phyloP scores from a whole-genome alignment of 2,329 filamentous ascomycete species.

The Lomentospora prolificans region DNA sequence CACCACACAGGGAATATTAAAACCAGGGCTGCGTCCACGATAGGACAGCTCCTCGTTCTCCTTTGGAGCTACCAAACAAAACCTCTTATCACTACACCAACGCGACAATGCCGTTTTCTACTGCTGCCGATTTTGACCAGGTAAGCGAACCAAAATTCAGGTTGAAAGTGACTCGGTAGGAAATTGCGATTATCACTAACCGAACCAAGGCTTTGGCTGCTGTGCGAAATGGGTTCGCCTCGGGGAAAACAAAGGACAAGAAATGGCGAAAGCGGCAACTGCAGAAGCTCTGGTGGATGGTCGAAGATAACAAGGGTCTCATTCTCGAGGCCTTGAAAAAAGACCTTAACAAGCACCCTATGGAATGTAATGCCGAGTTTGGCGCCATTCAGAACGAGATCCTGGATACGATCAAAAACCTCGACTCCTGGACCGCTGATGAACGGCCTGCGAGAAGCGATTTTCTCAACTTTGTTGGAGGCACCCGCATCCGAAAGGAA shows the following conservation, averaged over 20 bases:
- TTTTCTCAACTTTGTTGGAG: constrained; percentile 20
- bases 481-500: constrained; percentile 28
- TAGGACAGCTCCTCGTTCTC: no score
- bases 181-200: not conserved
- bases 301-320: constrained; percentile 21
- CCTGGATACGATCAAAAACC: constrained; percentile 24
- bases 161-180: no score
- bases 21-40: no score
- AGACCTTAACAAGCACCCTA: constrained; percentile 19
- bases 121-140: not conserved
- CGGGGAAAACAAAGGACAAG: constrained; percentile 20
- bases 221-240: constrained; percentile 13
- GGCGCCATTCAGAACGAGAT: constrained; percentile 22
- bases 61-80: no score
- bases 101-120: not conserved
- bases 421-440: constrained; percentile 30
- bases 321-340: constrained; percentile 17
- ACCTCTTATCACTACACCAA: no score
- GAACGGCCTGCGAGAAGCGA: constrained; percentile 18
- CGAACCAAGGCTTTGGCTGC: not conserved
- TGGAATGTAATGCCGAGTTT: constrained; percentile 22
- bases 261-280: constrained; percentile 27
- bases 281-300: constrained; percentile 25
- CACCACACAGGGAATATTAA: no score
- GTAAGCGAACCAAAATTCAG: no score